Evolutionary conservation across 1,139 yeast genomes (phyloP), one percentile per base, ranked within the genome.

Genomic region (Candida tropicalis): DNA sequence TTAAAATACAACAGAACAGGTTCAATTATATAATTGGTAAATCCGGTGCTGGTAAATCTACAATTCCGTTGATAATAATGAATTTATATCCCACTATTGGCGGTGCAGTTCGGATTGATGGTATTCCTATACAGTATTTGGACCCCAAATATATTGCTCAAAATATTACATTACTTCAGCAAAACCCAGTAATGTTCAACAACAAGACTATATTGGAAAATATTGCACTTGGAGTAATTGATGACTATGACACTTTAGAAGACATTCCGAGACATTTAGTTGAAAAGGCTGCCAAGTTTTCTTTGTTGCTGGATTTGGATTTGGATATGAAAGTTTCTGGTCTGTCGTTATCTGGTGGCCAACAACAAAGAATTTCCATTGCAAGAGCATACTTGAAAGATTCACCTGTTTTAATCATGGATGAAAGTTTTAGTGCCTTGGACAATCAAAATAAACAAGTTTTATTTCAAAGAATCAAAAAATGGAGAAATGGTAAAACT

Each of bases 1-100:
- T 87, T 33, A 52, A 55, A 1, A 65, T 91, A 25, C 62, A 68
- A 5, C 61, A 77, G 0, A 75, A 78, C 1, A 54, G 67, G 31
- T 58, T 79, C 15, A 81, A 83, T 3, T 91, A 79, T 54, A 62
- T 93, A 1, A 77, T 93, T 39, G 99, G 99, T 0, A 73, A 75
- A 48, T 89, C 97, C 0, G 99, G 99, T 0, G 82, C 93, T 0
- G 99, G 99, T 0, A 93, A 93, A 59, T 89, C 97, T 0, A 87
- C 98, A 0, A 50, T 93, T 9, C 79, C 86, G 0, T 77, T 77
- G 37, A 60, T 93, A 3, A 55, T 93, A 2, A 59, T 85, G 46
- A 77, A 77, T 24, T 72, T 87, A 32, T 89, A 90, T 52, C 49
- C 60, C 0, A 66, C 73, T 1, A 52, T 59, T 4, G 47, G 59